phyloP scores from a whole-genome alignment of 352 stramenopile genomes.

The Phytophthora aleatoria region DNA sequence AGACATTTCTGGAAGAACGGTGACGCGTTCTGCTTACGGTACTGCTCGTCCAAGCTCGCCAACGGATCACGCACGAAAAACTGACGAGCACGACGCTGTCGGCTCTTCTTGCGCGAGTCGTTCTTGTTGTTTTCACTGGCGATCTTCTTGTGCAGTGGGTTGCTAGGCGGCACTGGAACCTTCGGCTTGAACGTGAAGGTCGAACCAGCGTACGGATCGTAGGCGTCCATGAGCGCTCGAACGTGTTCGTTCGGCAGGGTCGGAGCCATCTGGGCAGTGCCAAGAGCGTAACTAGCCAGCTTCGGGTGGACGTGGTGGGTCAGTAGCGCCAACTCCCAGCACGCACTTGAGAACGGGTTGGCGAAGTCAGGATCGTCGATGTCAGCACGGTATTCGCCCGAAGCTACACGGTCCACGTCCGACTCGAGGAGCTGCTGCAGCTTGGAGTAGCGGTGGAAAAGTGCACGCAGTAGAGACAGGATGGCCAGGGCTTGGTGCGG shows the following conservation, averaged over 20 bases:
- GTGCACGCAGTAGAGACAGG: slow-evolving; percentile 85
- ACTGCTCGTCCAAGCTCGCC: slow-evolving; percentile 39
- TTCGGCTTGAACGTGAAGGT: slow-evolving; percentile 72
- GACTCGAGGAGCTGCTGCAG: slow-evolving; percentile 95
- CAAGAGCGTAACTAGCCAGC: slow-evolving; percentile 68
- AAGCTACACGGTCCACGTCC: slow-evolving; percentile 94
- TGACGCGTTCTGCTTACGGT: slow-evolving; percentile 38
- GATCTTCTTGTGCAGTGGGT: slow-evolving; percentile 79
- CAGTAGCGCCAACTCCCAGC: slow-evolving; percentile 93
- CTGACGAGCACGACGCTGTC: slow-evolving; percentile 51
- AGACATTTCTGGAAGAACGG: slow-evolving; percentile 45
- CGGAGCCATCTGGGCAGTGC: slow-evolving; percentile 63
- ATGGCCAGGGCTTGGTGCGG: slow-evolving; percentile 87
- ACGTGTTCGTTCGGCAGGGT: slow-evolving; percentile 74
- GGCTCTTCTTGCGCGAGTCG: slow-evolving; percentile 51
- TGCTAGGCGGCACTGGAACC: slow-evolving; percentile 60
- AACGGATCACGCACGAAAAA: slow-evolving; percentile 78
- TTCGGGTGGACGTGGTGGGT: slow-evolving; percentile 87
- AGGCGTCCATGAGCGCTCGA: slow-evolving; percentile 66
- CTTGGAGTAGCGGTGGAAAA: slow-evolving; percentile 94
- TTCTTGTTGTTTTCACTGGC: slow-evolving; percentile 60
- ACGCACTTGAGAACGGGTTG: slow-evolving; percentile 94
- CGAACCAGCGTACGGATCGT: slow-evolving; percentile 44
- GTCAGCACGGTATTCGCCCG: slow-evolving; percentile 91
- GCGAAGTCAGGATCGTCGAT: slow-evolving; percentile 95